These are phyloP conservation scores for Yamadazyma songkhlaensis DNA, from an alignment of 1,139 yeast genomes.

Conservation along the genomic window DNA sequence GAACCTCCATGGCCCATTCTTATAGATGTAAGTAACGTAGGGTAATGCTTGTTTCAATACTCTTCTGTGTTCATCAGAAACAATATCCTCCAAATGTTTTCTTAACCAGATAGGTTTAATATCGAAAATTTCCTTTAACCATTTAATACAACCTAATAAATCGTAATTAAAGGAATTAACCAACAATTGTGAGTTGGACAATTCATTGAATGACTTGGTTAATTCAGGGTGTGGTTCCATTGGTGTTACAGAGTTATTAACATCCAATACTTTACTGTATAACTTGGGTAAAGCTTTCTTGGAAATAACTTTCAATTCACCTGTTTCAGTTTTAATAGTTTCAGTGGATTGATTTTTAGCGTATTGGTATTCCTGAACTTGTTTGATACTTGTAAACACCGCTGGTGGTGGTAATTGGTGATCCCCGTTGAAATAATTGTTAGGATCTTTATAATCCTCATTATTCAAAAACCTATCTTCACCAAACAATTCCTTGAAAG, in stretches of 20 bases:
- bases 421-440: constrained; percentile 37
- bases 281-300: constrained; percentile 40
- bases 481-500: constrained; percentile 43
- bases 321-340: constrained; percentile 63
- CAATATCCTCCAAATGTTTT: constrained; percentile 62
- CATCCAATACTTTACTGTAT: constrained; percentile 44
- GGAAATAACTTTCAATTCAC: constrained; percentile 43
- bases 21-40: constrained; percentile 72
- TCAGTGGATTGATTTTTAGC: constrained; percentile 48
- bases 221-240: constrained; percentile 35
- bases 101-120: constrained; percentile 85
- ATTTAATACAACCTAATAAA: constrained; percentile 49
- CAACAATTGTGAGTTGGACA: constrained; percentile 19
- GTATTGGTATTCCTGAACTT: constrained; percentile 64
- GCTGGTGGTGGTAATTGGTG: constrained; percentile 87
- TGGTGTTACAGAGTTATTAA: constrained; percentile 28
- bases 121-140: constrained; percentile 55
- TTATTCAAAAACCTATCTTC: constrained; percentile 34
- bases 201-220: constrained; percentile 27
- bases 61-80: constrained; percentile 49
- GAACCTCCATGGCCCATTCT: constrained; percentile 95
- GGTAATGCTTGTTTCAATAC: constrained; percentile 77
- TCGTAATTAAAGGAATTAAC: constrained; percentile 27
- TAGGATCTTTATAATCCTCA: constrained; percentile 27
- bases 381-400: constrained; percentile 66